Evolutionary conservation across 768 basidiomycete species (phyloP).

Genomic region (Podaxis sp.): DNA sequence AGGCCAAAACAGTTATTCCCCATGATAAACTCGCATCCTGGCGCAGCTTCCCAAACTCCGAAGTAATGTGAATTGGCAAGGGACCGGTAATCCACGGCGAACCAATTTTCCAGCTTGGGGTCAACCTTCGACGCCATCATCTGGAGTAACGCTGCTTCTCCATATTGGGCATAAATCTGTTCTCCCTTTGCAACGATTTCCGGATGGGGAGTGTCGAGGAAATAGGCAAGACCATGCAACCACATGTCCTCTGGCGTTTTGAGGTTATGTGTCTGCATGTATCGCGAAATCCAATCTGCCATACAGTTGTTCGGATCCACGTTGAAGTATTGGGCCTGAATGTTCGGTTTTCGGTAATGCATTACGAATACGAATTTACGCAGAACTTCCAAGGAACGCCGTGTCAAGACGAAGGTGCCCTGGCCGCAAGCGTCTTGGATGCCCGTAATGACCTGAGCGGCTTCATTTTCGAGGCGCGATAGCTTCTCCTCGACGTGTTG

Average conservation of each 20-base stretch:
- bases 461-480: slow-evolving; percentile 23
- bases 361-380: slow-evolving; percentile 32
- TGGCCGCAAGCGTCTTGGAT: slow-evolving; percentile 13
- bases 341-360: slow-evolving; percentile 25
- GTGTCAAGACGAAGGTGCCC: slow-evolving; percentile 17
- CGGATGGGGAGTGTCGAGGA: slow-evolving; percentile 26
- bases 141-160: neutral
- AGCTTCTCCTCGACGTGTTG: slow-evolving; percentile 28
- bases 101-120: slow-evolving; percentile 20
- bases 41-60: slow-evolving; percentile 28
- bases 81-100: slow-evolving; percentile 21
- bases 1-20: slow-evolving; percentile 28
- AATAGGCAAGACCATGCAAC: slow-evolving; percentile 25
- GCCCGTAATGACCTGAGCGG: slow-evolving; percentile 18
- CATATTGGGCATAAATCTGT: slow-evolving; percentile 14
- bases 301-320: slow-evolving; percentile 20
- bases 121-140: slow-evolving; percentile 13
- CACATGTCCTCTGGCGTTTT: slow-evolving; percentile 23
- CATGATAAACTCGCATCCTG: slow-evolving; percentile 29
- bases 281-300: slow-evolving; percentile 19
- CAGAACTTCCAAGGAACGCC: slow-evolving; percentile 22
- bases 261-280: slow-evolving; percentile 21
- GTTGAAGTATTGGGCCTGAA: slow-evolving; percentile 22
- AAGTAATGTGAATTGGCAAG: slow-evolving; percentile 20
- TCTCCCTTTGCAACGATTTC: slow-evolving; percentile 14